phyloP scores from a whole-genome alignment of 2,329 filamentous ascomycete genomes.

The Diaporthe citriasiana region DNA sequence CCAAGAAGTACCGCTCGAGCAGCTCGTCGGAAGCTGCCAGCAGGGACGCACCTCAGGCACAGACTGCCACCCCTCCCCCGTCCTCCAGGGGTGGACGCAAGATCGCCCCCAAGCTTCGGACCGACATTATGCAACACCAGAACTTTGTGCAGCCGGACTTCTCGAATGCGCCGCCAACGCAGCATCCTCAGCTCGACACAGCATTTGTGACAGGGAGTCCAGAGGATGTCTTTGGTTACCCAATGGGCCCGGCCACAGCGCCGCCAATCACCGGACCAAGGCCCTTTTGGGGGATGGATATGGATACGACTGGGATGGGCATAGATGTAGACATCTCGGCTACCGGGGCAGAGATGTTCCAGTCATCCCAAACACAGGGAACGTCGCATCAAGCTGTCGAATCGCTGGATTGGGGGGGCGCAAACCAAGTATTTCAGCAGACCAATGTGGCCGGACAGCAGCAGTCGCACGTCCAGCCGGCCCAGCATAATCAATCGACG shows the following conservation, averaged over 20 bases:
- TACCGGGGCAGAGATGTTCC: slow-evolving; percentile 61
- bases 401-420: slow-evolving; percentile 70
- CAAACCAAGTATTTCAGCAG: slow-evolving; percentile 69
- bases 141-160: slow-evolving; percentile 67
- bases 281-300: slow-evolving; percentile 73
- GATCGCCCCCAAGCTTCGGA: slow-evolving; percentile 64
- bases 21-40: slow-evolving; percentile 47
- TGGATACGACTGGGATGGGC: slow-evolving; percentile 52
- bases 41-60: slow-evolving; percentile 58
- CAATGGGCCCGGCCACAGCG: slow-evolving; percentile 67
- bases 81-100: slow-evolving; percentile 69
- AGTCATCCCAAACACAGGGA: slow-evolving; percentile 47
- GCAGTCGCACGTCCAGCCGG: slow-evolving; percentile 43
- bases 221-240: slow-evolving; percentile 71
- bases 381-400: slow-evolving; percentile 61
- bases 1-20: slow-evolving; percentile 63
- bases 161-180: slow-evolving; percentile 62
- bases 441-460: slow-evolving; percentile 52
- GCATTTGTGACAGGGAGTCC: slow-evolving; percentile 59
- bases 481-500: slow-evolving; percentile 48
- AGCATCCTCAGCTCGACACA: slow-evolving; percentile 61
- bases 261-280: slow-evolving; percentile 59
- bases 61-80: slow-evolving; percentile 71
- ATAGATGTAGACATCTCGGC: slow-evolving; percentile 59
- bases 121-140: slow-evolving; percentile 69